Evolutionary conservation across 1,284 basidiomycete species (phyloP).

Genomic region (Malassezia restricta): DNA sequence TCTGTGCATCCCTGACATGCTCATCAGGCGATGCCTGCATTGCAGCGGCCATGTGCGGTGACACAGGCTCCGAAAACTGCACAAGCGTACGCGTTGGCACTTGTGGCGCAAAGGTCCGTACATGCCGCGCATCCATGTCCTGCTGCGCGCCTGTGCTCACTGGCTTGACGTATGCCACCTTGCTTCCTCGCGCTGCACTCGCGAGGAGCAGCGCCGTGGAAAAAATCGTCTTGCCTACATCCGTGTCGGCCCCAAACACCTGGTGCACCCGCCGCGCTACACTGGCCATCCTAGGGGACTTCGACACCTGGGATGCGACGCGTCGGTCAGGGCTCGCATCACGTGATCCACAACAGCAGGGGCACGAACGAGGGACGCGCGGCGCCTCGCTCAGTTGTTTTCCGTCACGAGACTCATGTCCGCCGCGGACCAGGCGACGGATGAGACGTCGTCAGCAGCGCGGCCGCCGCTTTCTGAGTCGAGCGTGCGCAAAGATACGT

Average conservation of each 20-base stretch:
- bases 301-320: not conserved
- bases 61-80: slow-evolving; percentile 75
- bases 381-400: too few relatives aligned
- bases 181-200: slow-evolving; percentile 22
- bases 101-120: slow-evolving; percentile 20
- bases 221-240: slow-evolving; percentile 46
- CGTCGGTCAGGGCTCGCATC: not conserved
- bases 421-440: too few relatives aligned
- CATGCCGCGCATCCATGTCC: slow-evolving; percentile 33
- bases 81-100: slow-evolving; percentile 61
- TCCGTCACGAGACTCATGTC: too few relatives aligned
- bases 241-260: slow-evolving; percentile 45
- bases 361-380: not conserved
- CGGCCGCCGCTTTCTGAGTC: too few relatives aligned
- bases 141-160: slow-evolving; percentile 33
- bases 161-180: slow-evolving; percentile 40
- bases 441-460: too few relatives aligned
- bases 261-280: slow-evolving; percentile 12
- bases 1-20: slow-evolving; percentile 52
- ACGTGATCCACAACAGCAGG: not conserved
- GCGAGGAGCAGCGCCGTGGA: slow-evolving; percentile 42
- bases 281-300: too few relatives aligned
- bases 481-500: too few relatives aligned
- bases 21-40: slow-evolving; percentile 50
- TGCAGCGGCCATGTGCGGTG: slow-evolving; percentile 75